Percentiles rank a stretch among this genome's conserved stretches.
phyloP scores from a whole-genome alignment of 2,329 filamentous ascomycete species.

The Phoma herbarum region DNA sequence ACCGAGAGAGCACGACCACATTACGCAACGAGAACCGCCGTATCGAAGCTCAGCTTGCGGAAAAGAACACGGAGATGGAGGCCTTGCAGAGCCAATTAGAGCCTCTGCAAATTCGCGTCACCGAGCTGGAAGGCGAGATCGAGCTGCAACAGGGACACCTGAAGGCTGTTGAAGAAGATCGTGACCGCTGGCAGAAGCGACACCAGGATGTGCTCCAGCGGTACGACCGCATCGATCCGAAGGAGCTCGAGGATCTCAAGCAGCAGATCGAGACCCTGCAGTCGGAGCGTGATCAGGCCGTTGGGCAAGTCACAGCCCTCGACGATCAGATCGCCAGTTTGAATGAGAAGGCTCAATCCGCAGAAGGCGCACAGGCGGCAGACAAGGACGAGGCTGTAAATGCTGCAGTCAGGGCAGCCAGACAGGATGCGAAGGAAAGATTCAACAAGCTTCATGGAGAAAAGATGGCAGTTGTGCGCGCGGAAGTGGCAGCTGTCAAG shows the following conservation, averaged over 20 bases:
- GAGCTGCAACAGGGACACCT: slow-evolving; percentile 87
- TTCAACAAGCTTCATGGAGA: slow-evolving; percentile 55
- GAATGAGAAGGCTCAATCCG: slow-evolving; percentile 58
- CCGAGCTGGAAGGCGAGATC: slow-evolving; percentile 82
- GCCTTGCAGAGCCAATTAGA: slow-evolving; percentile 78
- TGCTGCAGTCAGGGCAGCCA: slow-evolving; percentile 57
- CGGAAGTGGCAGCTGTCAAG: slow-evolving; percentile 56
- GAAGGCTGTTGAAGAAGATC: slow-evolving; percentile 86
- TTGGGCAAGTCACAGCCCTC: slow-evolving; percentile 59
- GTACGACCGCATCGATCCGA: slow-evolving; percentile 93
- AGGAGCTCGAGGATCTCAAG: slow-evolving; percentile 89
- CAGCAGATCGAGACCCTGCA: slow-evolving; percentile 69
- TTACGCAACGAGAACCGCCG: slow-evolving; percentile 86
- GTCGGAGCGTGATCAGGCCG: slow-evolving; percentile 62
- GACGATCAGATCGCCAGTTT: slow-evolving; percentile 56
- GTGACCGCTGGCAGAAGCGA: slow-evolving; percentile 94
- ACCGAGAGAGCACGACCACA: slow-evolving; percentile 92
- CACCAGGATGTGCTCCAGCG: slow-evolving; percentile 96
- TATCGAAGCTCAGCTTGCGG: slow-evolving; percentile 76
- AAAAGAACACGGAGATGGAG: slow-evolving; percentile 78
- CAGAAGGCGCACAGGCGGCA: slow-evolving; percentile 23
- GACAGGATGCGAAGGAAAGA: slow-evolving; percentile 66
- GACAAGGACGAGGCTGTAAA: slow-evolving; percentile 29
- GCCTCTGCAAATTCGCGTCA: slow-evolving; percentile 80
- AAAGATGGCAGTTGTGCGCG: slow-evolving; percentile 53